phyloP scores from a whole-genome alignment of 345 rosid genomes.

The Heritiera fomes region DNA sequence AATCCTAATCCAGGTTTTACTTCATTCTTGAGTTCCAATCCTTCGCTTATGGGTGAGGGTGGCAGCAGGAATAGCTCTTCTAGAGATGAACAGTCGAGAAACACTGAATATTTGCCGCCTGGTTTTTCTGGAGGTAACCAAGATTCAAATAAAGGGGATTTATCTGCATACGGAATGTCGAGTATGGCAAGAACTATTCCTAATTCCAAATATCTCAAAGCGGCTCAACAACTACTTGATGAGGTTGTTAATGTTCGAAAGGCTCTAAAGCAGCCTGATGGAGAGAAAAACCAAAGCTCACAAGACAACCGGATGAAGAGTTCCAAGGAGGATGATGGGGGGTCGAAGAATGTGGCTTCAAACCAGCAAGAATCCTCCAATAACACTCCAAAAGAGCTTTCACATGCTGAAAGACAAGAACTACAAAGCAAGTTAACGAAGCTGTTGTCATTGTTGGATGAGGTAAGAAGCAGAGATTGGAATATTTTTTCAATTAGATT shows the following conservation, averaged over 20 bases:
- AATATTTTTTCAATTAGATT: not conserved
- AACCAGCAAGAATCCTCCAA: slow-evolving; percentile 40
- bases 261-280: slow-evolving; percentile 72
- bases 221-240: slow-evolving; percentile 86
- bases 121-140: slow-evolving; percentile 46
- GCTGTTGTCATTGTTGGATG: slow-evolving; percentile 86
- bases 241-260: slow-evolving; percentile 90
- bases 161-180: slow-evolving; percentile 56
- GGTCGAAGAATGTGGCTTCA: slow-evolving; percentile 44
- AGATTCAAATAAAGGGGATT: slow-evolving; percentile 47
- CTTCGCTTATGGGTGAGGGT: slow-evolving; percentile 40
- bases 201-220: slow-evolving; percentile 80
- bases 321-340: slow-evolving; percentile 50
- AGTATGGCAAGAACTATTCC: slow-evolving; percentile 61
- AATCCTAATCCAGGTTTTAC: slow-evolving; percentile 42
- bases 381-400: slow-evolving; percentile 52
- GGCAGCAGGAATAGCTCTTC: slow-evolving; percentile 46
- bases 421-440: slow-evolving; percentile 82
- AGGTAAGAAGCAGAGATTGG: slow-evolving; percentile 47
- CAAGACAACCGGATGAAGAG: slow-evolving; percentile 44
- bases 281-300: slow-evolving; percentile 48
- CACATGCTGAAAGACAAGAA: slow-evolving; percentile 82
- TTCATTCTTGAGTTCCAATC: slow-evolving; percentile 54
- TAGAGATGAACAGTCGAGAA: slow-evolving; percentile 62
- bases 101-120: slow-evolving; percentile 45